Evolutionary conservation across 2,329 filamentous ascomycete species (phyloP).

Genomic region (Endoconidiophora polonica): DNA sequence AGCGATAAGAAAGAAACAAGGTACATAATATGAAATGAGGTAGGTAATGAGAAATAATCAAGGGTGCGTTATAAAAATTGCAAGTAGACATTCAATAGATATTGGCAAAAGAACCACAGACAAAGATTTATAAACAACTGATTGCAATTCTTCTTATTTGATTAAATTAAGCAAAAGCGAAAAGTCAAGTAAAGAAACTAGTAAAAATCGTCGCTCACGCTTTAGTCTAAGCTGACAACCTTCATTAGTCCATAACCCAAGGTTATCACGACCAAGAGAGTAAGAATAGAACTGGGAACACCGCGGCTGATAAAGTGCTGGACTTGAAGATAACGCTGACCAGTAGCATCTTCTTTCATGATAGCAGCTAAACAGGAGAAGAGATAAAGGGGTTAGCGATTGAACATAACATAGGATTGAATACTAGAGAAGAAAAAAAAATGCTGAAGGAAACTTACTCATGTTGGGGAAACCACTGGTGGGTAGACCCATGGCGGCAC

Average conservation of each 20-base stretch:
- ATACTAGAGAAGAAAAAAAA: neutral
- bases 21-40: too few relatives aligned
- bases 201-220: constrained; percentile 6
- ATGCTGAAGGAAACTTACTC: constrained; percentile 50
- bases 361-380: constrained; percentile 53
- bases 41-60: too few relatives aligned
- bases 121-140: too few relatives aligned
- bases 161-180: neutral
- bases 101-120: too few relatives aligned
- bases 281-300: constrained; percentile 69
- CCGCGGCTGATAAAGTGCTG: constrained; percentile 92
- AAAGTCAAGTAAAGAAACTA: neutral
- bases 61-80: too few relatives aligned
- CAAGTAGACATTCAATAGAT: too few relatives aligned
- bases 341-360: constrained; percentile 96
- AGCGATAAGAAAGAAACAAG: too few relatives aligned
- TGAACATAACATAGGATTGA: neutral
- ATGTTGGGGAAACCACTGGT: constrained; percentile 98
- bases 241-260: constrained; percentile 85
- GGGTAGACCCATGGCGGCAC: constrained; percentile 85
- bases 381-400: neutral
- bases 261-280: constrained; percentile 67
- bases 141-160: too few relatives aligned
- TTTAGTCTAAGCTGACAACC: constrained; percentile 43
- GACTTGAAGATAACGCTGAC: constrained; percentile 79